Evolutionary conservation across 192 early-diverging fungal genomes (phyloP).

Genomic region (Coemansia biformis): DNA sequence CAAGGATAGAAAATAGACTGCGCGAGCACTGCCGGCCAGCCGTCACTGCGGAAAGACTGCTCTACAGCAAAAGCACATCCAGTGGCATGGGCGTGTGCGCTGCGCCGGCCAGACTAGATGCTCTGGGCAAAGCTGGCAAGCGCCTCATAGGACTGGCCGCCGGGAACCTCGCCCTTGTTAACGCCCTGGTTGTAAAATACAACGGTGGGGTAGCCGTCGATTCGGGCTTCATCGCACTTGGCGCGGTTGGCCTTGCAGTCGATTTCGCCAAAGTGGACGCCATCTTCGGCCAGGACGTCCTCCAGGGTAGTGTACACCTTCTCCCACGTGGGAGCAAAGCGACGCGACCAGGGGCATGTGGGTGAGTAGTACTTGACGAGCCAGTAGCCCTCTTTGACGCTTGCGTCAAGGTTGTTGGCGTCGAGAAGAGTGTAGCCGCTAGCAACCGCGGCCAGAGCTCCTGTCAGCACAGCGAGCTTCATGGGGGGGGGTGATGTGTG

Average conservation of each 20-base stretch:
- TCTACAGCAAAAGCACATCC: too few relatives aligned
- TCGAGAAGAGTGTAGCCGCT: conserved; percentile 45
- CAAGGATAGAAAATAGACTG: too few relatives aligned
- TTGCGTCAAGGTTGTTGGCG: conserved; percentile 29
- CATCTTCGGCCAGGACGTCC: conserved; percentile 20
- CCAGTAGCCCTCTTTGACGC: conserved; percentile 43
- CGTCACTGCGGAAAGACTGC: too few relatives aligned
- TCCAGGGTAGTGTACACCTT: conserved; percentile 37
- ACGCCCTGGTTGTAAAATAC: conserved; percentile 37
- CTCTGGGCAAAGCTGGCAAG: conserved; percentile 23
- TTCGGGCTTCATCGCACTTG: conserved; percentile 29
- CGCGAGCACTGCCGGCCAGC: too few relatives aligned
- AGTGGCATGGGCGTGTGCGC: too few relatives aligned
- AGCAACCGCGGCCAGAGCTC: conserved; percentile 25
- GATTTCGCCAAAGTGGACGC: conserved; percentile 43
- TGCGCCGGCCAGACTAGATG: too few relatives aligned
- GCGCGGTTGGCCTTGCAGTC: conserved; percentile 46
- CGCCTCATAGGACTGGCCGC: conserved; percentile 35
- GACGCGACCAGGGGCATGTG: conserved; percentile 47
- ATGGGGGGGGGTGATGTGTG: too few relatives aligned
- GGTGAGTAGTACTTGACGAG: conserved; percentile 51
- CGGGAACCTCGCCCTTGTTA: conserved; percentile 46
- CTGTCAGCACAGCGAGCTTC: conserved; percentile 20
- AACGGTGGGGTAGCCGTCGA: conserved; percentile 50
- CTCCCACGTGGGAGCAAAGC: conserved; percentile 49